These are phyloP conservation scores for Rhizomucor miehei DNA, from an alignment of 371 early-diverging fungal genomes.

Conservation along the genomic window DNA sequence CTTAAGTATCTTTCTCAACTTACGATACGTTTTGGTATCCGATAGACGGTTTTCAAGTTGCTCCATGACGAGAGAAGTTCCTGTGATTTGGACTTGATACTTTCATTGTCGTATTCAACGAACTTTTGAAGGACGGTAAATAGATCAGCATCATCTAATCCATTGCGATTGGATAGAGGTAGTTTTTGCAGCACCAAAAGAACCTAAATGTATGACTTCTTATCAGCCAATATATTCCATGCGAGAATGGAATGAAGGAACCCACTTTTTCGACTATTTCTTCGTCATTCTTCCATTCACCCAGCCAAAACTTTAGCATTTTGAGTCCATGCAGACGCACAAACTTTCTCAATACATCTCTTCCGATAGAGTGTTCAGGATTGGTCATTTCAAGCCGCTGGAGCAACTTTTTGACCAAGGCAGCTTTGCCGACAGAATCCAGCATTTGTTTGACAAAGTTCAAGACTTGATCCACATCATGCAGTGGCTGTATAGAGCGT, in stretches of 20 bases:
- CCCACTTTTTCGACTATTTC: constrained; percentile 34
- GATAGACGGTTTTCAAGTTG: constrained; percentile 54
- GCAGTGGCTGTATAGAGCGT: constrained; percentile 36
- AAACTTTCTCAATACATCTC: constrained; percentile 39
- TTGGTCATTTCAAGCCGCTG: constrained; percentile 36
- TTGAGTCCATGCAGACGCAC: constrained; percentile 45
- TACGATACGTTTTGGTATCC: constrained; percentile 53
- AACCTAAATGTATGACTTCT: constrained; percentile 6
- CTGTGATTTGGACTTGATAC: constrained; percentile 32
- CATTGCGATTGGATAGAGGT: constrained; percentile 66
- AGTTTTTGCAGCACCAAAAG: constrained; percentile 47
- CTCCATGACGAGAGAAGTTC: constrained; percentile 47
- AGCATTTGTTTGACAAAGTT: constrained; percentile 67
- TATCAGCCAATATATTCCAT: neutral
- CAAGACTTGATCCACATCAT: constrained; percentile 57
- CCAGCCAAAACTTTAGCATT: constrained; percentile 48
- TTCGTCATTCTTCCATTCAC: constrained; percentile 44
- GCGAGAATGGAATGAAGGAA: neutral
- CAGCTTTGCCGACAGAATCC: constrained; percentile 55
- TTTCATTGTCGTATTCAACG: constrained; percentile 32
- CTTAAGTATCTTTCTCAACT: neutral
- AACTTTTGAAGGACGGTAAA: constrained; percentile 48
- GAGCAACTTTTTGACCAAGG: constrained; percentile 49
- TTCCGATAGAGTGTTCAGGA: constrained; percentile 22
- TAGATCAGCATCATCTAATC: constrained; percentile 65